Conservation (phyloP, 176 grass and related monocot genomes). For the Canna indica region DNA sequence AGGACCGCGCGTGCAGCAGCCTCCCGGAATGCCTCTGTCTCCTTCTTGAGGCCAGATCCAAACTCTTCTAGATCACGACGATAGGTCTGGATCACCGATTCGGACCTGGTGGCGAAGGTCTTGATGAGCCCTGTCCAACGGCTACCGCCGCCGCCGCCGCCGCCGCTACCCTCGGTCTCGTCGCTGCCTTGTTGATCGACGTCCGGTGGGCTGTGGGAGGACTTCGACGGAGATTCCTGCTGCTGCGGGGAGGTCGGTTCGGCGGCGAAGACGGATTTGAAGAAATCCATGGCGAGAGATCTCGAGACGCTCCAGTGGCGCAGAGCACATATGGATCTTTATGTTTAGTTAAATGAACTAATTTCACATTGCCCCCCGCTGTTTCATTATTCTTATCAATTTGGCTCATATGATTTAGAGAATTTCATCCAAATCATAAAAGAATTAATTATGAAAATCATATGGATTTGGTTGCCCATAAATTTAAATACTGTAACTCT, state of each 20-base stretch:
- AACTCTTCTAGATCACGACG: conserved; percentile 90
- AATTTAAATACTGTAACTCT: too few relatives aligned
- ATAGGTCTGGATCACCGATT: conserved; percentile 81
- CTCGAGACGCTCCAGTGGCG: neutral
- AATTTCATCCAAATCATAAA: too few relatives aligned
- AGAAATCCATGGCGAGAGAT: conserved; percentile 71
- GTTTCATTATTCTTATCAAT: too few relatives aligned
- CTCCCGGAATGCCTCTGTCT: conserved; percentile 73
- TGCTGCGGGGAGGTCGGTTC: conserved; percentile 31
- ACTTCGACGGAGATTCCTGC: conserved; percentile 20
- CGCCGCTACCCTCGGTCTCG: neutral
- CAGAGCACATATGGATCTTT: too few relatives aligned
- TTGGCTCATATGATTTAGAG: too few relatives aligned
- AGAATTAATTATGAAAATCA: too few relatives aligned
- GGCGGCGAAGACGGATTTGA: conserved; percentile 40
- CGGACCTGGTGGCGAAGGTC: conserved; percentile 70
- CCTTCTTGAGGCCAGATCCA: conserved; percentile 73
- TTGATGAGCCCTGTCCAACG: conserved; percentile 63
- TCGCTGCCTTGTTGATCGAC: conserved; percentile 11
- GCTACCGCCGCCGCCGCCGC: conserved; percentile 1
- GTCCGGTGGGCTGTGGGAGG: neutral
- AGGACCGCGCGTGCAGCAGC: conserved; percentile 44
- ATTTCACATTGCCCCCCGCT: too few relatives aligned
- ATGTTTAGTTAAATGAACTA: too few relatives aligned
- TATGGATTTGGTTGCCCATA: too few relatives aligned